Conservation (phyloP, 1,284 basidiomycete genomes). For the Coniophora puteana region DNA sequence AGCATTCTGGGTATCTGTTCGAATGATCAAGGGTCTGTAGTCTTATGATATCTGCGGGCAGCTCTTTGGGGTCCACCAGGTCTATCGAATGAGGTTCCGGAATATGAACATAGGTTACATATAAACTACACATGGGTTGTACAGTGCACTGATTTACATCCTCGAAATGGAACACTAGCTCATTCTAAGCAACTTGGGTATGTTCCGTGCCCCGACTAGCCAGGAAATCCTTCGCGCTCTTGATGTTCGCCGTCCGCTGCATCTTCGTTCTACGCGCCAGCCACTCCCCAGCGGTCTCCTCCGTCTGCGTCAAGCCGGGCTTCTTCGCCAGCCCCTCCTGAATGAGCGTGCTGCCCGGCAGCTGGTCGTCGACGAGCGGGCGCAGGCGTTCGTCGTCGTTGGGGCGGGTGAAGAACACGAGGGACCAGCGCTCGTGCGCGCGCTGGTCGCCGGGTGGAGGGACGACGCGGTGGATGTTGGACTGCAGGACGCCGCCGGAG, state of each 20-base stretch:
- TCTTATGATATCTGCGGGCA: no score
- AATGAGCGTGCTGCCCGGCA: slow-evolving; percentile 48
- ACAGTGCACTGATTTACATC: no score
- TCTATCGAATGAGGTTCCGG: no score
- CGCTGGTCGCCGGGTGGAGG: slow-evolving; percentile 45
- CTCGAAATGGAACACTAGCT: no score
- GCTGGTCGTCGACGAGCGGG: slow-evolving; percentile 44
- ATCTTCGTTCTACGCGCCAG: slow-evolving; percentile 42
- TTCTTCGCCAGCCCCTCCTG: slow-evolving; percentile 32
- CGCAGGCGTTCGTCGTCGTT: slow-evolving; percentile 45
- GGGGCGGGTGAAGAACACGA: slow-evolving; percentile 62
- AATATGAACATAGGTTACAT: no score
- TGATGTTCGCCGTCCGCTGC: slow-evolving; percentile 40
- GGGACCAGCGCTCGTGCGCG: slow-evolving; percentile 47
- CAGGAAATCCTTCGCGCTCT: no score
- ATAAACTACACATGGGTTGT: no score
- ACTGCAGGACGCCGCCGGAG: slow-evolving; percentile 56
- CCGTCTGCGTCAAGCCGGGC: slow-evolving; percentile 30
- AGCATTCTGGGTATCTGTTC: no score
- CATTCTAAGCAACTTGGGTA: no score
- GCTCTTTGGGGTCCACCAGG: no score
- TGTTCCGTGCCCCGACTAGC: no score
- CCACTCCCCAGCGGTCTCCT: slow-evolving; percentile 46
- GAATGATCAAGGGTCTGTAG: no score
- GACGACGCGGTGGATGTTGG: slow-evolving; percentile 51